These are phyloP conservation scores for Nitzschia palea DNA, from an alignment of 108 stramenopile genomes.

Conservation along the genomic window DNA sequence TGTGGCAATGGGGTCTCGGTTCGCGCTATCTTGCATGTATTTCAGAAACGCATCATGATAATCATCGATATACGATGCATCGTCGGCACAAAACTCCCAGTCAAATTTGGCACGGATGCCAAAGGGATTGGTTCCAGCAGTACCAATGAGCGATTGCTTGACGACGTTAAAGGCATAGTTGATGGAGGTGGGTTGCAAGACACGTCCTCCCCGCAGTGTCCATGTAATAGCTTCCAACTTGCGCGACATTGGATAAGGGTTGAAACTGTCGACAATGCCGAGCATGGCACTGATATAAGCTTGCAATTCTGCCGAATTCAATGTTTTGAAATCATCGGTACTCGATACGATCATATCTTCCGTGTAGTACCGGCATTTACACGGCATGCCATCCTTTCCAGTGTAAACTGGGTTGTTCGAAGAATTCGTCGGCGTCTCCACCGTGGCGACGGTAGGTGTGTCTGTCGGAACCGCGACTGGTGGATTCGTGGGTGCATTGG, in stretches of 20 bases:
- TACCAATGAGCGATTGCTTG: not conserved
- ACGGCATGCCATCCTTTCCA: not conserved
- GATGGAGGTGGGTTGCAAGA: not conserved
- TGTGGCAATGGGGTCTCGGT: not conserved
- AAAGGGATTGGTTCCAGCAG: not conserved
- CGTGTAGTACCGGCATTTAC: not conserved
- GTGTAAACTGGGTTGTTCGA: not conserved
- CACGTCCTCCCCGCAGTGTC: not conserved
- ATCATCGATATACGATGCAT: not conserved
- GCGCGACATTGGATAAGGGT: not conserved
- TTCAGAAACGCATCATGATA: not conserved
- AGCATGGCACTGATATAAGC: not conserved
- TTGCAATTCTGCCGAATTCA: not conserved
- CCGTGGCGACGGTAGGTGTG: not conserved
- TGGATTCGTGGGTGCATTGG: not conserved
- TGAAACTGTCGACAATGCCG: not conserved
- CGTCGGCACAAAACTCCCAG: slow-evolving; percentile 1
- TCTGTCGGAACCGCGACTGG: not conserved
- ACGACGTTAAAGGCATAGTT: not conserved
- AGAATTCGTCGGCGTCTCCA: no score
- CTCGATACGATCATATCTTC: not conserved
- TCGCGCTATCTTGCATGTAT: not conserved
- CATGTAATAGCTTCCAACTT: not conserved
- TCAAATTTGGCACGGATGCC: not conserved
- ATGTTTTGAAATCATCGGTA: not conserved